Evolutionary conservation across 2,329 filamentous ascomycete genomes (phyloP).

Genomic region (Colletotrichum tropicale): DNA sequence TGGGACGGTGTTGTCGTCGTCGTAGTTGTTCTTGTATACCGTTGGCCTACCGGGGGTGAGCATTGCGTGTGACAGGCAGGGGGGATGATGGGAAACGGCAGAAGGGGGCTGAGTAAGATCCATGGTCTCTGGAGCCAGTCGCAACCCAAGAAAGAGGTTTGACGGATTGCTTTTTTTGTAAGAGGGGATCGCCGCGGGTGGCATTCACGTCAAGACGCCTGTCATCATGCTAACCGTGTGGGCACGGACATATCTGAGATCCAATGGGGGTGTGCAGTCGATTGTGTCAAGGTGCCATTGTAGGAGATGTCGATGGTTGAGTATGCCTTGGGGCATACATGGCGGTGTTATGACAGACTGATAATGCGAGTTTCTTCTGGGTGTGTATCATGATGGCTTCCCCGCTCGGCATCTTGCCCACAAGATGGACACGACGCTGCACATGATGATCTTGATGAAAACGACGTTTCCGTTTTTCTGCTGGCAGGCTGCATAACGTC

Average conservation of each 20-base stretch:
- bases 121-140: not conserved
- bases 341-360: not conserved
- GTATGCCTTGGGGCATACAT: not conserved
- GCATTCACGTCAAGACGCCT: not conserved
- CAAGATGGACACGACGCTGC: not conserved
- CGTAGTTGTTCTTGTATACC: not conserved
- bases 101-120: not conserved
- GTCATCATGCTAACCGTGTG: not conserved
- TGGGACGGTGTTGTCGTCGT: not conserved
- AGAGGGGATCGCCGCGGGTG: not conserved
- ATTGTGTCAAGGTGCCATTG: not conserved
- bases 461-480: not conserved
- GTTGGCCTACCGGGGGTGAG: not conserved
- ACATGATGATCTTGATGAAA: not conserved
- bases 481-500: not conserved
- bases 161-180: not conserved
- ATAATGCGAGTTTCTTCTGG: not conserved
- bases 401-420: not conserved
- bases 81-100: not conserved
- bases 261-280: not conserved
- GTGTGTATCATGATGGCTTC: not conserved
- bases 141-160: not conserved
- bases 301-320: not conserved
- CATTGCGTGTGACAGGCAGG: not conserved
- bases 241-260: not conserved